Evolutionary conservation across 2,329 filamentous ascomycete species (phyloP).

Genomic region (Cladophialophora yegresii): DNA sequence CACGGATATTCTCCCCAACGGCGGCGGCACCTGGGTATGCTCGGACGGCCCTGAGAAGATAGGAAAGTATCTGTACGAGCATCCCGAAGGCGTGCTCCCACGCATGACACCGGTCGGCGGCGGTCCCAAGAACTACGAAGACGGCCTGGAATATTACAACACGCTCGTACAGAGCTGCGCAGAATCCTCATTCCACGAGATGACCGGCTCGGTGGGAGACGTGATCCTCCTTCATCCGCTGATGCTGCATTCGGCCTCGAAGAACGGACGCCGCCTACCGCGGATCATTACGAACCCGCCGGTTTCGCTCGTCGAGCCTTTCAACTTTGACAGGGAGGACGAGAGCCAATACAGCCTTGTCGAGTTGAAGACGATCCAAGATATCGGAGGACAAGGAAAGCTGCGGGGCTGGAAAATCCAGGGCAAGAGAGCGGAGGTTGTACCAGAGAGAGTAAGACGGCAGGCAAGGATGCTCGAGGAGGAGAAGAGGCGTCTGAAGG

Average conservation of each 20-base stretch:
- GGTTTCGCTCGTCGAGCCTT: constrained; percentile 54
- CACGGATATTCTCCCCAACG: constrained; percentile 61
- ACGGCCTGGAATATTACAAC: constrained; percentile 43
- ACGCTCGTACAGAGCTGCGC: constrained; percentile 45
- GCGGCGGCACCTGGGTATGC: constrained; percentile 67
- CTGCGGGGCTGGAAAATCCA: constrained; percentile 54
- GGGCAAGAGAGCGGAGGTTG: constrained; percentile 47
- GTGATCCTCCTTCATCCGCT: constrained; percentile 58
- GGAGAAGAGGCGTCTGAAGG: constrained; percentile 46
- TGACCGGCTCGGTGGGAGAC: constrained; percentile 56
- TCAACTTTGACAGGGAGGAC: constrained; percentile 53
- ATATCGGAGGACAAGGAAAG: constrained; percentile 50
- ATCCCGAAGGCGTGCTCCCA: constrained; percentile 68
- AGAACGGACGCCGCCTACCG: constrained; percentile 52
- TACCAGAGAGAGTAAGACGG: constrained; percentile 51
- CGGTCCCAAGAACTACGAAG: constrained; percentile 7
- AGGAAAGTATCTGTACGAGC: constrained; percentile 48
- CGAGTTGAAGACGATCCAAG: constrained; percentile 55
- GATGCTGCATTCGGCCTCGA: constrained; percentile 57
- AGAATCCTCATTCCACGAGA: constrained; percentile 52
- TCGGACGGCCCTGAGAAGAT: constrained; percentile 49
- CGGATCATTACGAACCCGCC: constrained; percentile 60
- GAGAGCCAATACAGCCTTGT: constrained; percentile 53
- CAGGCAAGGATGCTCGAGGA: constrained; percentile 50
- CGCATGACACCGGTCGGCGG: constrained; percentile 54